Evolutionary conservation across 2,329 filamentous ascomycete genomes (phyloP).

Genomic region (Fusarium floridanum): DNA sequence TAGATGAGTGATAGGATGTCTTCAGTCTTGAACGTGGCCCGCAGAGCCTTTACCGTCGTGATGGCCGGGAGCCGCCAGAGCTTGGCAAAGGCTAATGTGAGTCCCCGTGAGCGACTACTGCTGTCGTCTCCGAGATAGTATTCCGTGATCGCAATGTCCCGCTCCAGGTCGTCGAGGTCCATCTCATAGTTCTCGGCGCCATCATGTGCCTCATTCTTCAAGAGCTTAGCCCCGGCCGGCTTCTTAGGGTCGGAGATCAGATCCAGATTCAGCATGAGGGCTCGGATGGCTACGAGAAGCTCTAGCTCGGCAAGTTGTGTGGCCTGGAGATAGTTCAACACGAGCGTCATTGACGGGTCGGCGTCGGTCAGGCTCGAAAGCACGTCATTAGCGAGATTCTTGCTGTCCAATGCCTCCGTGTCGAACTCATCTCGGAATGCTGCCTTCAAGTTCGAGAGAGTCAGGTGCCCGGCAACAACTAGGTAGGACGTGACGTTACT

Average conservation of each 20-base stretch:
- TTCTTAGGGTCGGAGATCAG: constrained; percentile 60
- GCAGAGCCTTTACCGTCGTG: constrained; percentile 73
- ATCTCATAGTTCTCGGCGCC: constrained; percentile 56
- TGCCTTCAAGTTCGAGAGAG: constrained; percentile 68
- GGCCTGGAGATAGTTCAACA: constrained; percentile 74
- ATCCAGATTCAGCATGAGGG: constrained; percentile 78
- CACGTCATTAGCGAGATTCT: constrained; percentile 70
- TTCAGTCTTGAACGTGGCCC: constrained; percentile 72
- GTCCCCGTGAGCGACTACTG: constrained; percentile 70
- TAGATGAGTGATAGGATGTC: constrained; percentile 80
- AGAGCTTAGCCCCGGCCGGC: constrained; percentile 49
- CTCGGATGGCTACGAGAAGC: constrained; percentile 73
- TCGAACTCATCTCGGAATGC: constrained; percentile 66
- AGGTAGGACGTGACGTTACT: constrained; percentile 71
- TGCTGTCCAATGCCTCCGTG: constrained; percentile 57
- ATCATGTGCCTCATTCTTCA: constrained; percentile 48
- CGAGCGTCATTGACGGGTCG: constrained; percentile 76
- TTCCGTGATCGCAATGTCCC: constrained; percentile 76
- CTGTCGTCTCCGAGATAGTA: constrained; percentile 75
- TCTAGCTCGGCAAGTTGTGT: constrained; percentile 76
- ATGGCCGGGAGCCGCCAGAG: constrained; percentile 74
- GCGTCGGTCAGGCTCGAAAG: constrained; percentile 72
- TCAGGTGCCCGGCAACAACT: constrained; percentile 71
- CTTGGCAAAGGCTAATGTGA: constrained; percentile 77
- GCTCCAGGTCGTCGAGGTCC: constrained; percentile 72